These are phyloP conservation scores for Scalesia atractyloides DNA, from an alignment of 129 eudicot species.

Conservation along the genomic window DNA sequence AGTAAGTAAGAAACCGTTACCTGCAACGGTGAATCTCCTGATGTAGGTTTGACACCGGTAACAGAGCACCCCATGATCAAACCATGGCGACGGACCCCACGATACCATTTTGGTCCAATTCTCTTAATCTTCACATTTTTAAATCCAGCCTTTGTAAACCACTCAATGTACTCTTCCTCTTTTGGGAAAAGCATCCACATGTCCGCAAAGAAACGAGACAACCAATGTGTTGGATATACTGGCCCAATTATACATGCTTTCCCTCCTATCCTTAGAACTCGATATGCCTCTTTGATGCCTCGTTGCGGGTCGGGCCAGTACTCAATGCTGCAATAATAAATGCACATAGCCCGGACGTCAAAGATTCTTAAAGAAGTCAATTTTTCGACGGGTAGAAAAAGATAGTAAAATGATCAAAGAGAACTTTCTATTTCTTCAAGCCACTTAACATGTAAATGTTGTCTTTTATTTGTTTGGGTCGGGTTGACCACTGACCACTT, in stretches of 20 bases:
- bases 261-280: conserved; percentile 47
- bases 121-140: conserved; percentile 49
- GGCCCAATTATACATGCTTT: conserved; percentile 48
- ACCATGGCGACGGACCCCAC: conserved; percentile 54
- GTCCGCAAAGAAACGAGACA: conserved; percentile 53
- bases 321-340: conserved; percentile 37
- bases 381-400: background rate
- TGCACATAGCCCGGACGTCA: background rate
- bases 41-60: conserved; percentile 47
- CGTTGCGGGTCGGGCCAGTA: conserved; percentile 64
- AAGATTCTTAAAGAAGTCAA: background rate
- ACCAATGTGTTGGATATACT: conserved; percentile 48
- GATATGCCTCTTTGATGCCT: conserved; percentile 49
- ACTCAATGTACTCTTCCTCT: conserved; percentile 52
- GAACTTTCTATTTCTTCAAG: background rate
- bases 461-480: background rate
- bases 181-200: conserved; percentile 52
- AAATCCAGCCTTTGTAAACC: conserved; percentile 52
- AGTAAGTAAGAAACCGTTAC: conserved; percentile 12
- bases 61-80: conserved; percentile 53
- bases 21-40: conserved; percentile 57
- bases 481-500: background rate
- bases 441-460: background rate
- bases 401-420: background rate
- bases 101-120: conserved; percentile 56